phyloP scores from a whole-genome alignment of 805 yeast species.

The Suhomyces kilbournensis region DNA sequence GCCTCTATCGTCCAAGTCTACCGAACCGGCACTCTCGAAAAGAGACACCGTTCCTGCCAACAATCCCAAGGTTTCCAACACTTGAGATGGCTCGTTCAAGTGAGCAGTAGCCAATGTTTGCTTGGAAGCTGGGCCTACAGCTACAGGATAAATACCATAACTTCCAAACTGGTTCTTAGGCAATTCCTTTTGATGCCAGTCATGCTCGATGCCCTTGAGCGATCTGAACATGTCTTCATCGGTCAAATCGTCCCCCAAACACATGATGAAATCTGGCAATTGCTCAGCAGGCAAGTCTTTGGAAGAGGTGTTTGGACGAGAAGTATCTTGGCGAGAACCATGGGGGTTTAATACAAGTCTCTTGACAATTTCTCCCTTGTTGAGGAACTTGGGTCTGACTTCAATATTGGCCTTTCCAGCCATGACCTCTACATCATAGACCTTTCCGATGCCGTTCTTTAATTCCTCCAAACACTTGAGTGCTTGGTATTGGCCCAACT shows the following conservation, averaged over 20 bases:
- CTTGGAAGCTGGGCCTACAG: constrained; percentile 91
- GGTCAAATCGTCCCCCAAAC: constrained; percentile 94
- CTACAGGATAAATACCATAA: constrained; percentile 76
- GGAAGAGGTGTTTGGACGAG: constrained; percentile 14
- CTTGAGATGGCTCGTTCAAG: constrained; percentile 78
- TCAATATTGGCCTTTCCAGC: constrained; percentile 95
- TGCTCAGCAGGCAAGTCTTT: constrained; percentile 37
- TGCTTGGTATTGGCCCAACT: constrained; percentile 85
- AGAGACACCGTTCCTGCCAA: constrained; percentile 75
- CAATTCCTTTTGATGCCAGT: constrained; percentile 45
- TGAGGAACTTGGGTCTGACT: constrained; percentile 92
- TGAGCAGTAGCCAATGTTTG: constrained; percentile 83
- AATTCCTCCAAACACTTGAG: constrained; percentile 65
- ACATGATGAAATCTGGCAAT: constrained; percentile 79
- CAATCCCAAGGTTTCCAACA: constrained; percentile 77
- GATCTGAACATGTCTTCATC: constrained; percentile 97
- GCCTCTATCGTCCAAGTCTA: constrained; percentile 74
- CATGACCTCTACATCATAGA: constrained; percentile 91
- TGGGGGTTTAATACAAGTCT: constrained; percentile 65
- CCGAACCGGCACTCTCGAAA: constrained; percentile 75
- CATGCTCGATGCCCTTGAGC: constrained; percentile 57
- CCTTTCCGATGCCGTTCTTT: constrained; percentile 52
- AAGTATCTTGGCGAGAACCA: constrained; percentile 49
- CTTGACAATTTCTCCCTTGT: constrained; percentile 94
- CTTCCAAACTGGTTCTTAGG: constrained; percentile 46